These are phyloP conservation scores for Singerocomus inundabilis DNA, from an alignment of 1,284 basidiomycete genomes.

Conservation along the genomic window DNA sequence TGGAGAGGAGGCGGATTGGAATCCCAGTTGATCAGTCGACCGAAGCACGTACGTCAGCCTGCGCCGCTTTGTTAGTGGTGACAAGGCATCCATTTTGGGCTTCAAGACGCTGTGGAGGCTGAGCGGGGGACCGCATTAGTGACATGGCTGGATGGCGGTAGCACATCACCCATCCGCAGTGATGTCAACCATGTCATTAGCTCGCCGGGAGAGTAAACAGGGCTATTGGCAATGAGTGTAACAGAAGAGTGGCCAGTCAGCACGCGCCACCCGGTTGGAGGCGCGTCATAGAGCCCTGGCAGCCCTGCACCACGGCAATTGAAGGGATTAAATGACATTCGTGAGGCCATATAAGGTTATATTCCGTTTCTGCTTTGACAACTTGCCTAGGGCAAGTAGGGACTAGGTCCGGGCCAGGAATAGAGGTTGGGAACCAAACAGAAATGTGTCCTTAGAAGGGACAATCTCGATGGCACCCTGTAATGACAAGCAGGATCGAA, in stretches of 20 bases:
- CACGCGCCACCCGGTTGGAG: not conserved
- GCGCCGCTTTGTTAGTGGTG: not conserved
- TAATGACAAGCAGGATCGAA: not conserved
- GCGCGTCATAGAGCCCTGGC: not conserved
- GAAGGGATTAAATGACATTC: not conserved
- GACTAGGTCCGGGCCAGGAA: not conserved
- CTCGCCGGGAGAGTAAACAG: not conserved
- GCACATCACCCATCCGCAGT: not conserved
- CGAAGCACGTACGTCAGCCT: not conserved
- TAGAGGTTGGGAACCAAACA: not conserved
- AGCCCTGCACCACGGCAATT: not conserved
- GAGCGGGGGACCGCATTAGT: too few species aligned
- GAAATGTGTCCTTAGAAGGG: not conserved
- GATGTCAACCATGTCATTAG: not conserved
- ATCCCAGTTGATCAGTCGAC: not conserved
- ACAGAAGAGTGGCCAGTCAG: not conserved
- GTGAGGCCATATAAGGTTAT: not conserved
- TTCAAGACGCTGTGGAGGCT: not conserved
- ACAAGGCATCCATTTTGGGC: not conserved
- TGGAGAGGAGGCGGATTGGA: not conserved
- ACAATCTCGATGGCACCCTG: not conserved
- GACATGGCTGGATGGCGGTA: not conserved
- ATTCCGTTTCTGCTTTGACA: not conserved
- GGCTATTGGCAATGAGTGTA: not conserved
- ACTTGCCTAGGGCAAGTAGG: not conserved